Evolutionary conservation across 2,329 filamentous ascomycete genomes (phyloP).

Genomic region (Zarea fungicola): DNA sequence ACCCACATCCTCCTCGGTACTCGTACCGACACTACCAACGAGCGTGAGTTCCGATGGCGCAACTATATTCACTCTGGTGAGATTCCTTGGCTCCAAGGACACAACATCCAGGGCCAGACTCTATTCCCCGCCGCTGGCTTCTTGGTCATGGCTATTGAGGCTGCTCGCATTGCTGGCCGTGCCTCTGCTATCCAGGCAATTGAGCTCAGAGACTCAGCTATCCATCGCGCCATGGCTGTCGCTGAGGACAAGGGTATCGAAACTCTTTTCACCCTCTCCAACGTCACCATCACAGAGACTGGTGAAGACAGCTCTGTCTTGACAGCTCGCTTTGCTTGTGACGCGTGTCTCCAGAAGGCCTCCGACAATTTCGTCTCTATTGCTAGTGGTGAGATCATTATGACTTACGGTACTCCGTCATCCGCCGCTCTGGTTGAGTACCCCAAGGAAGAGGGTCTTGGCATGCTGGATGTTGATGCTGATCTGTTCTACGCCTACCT

Average conservation of each 20-base stretch:
- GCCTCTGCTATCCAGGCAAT: constrained; percentile 9
- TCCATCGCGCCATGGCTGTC: constrained; percentile 16
- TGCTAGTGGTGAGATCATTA: constrained; percentile 13
- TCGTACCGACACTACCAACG: constrained; percentile 15
- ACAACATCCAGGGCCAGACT: constrained; percentile 46
- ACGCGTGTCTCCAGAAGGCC: constrained; percentile 8
- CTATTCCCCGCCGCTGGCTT: constrained; percentile 43
- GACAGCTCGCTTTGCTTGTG: constrained; percentile 8
- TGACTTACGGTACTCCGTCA: constrained; percentile 14
- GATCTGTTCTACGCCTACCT: constrained; percentile 20
- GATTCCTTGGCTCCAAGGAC: constrained; percentile 51
- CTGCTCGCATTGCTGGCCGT: constrained; percentile 21
- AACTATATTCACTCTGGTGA: constrained; percentile 42
- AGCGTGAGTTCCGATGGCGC: constrained; percentile 36
- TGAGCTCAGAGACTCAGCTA: constrained; percentile 14
- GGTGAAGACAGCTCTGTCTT: constrained; percentile 1
- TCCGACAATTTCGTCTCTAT: constrained; percentile 12
- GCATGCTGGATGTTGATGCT: constrained; percentile 11
- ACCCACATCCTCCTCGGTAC: constrained; percentile 41
- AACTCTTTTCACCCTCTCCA: constrained; percentile 13
- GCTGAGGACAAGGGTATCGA: constrained; percentile 15
- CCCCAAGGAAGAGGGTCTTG: constrained; percentile 12
- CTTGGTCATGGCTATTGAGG: constrained; percentile 39
- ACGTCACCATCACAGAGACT: constrained; percentile 11
- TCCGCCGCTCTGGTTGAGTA: constrained; percentile 11